Evolutionary conservation across 139 green algal genomes (phyloP).

Genomic region (Closterium sp.): DNA sequence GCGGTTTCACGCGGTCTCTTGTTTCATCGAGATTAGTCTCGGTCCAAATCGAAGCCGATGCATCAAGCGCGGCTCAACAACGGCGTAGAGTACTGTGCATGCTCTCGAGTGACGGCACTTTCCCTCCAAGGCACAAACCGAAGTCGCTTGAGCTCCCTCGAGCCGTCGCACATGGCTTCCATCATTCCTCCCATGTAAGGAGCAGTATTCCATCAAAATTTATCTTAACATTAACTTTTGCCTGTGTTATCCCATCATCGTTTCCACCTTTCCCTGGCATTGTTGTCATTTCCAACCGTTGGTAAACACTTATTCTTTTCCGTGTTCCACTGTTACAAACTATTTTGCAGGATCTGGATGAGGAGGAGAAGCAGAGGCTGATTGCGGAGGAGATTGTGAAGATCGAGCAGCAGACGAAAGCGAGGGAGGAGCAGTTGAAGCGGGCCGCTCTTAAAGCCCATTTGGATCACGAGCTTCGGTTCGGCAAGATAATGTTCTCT

Average conservation of each 20-base stretch:
- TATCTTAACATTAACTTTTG: not conserved
- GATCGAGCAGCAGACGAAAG: not conserved
- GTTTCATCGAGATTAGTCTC: not conserved
- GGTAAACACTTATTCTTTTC: too few species aligned
- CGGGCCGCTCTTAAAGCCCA: not conserved
- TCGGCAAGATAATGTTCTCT: conserved; percentile 3
- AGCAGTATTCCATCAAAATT: not conserved
- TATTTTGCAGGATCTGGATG: not conserved
- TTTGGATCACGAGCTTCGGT: not conserved
- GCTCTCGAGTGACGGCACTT: not conserved
- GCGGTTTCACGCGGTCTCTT: not conserved
- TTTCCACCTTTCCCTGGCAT: too few species aligned
- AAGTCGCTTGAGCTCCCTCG: not conserved
- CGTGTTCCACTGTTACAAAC: too few species aligned
- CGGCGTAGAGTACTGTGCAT: not conserved
- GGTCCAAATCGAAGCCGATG: not conserved
- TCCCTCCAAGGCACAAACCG: not conserved
- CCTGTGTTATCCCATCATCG: not conserved
- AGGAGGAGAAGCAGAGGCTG: not conserved
- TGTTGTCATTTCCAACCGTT: too few species aligned
- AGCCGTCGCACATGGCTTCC: not conserved
- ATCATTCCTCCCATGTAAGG: not conserved
- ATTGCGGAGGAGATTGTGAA: not conserved
- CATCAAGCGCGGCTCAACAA: not conserved
- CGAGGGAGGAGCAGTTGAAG: not conserved